Base-by-base conservation (phyloP, 805 yeast genomes). In the Candida takata region DNA sequence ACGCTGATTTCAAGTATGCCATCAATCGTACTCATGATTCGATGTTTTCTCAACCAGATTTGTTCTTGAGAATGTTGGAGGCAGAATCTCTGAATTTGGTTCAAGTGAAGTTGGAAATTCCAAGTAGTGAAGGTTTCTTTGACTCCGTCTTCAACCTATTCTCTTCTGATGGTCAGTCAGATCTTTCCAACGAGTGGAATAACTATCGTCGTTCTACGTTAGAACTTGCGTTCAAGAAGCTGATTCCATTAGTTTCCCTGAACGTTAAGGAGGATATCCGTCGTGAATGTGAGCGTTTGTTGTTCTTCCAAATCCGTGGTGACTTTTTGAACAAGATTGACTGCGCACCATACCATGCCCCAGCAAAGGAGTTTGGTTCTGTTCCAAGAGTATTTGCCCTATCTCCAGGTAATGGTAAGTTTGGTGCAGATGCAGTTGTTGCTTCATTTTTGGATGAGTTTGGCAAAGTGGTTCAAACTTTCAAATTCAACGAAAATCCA, bases 301-400 rank as follows among this genome's bases (percentile, higher is more conserved):
- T 92, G 30, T 78, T 78, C 34, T 70, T 67, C 39, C 79, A 79
- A 40, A 75, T 90, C 24, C 79, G 97, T 47, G 69, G 72, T 29
- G 65, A 72, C 20, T 82, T 90, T 51, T 65, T 75, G 55, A 68
- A 72, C 16, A 81, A 79, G 50, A 69, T 92, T 24, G 92, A 90
- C 56, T 97, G 88, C 64, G 95, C 97, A 3, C 97, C 99, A 23
- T 88, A 66, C 59, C 78, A 83, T 47, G 95, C 97, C 6, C 39
- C 38, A n/a, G 81, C 84, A 5, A 80, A 70, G 45, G 84, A 76
- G 29, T 69, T 73, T 40, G 95, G 97, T 30, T 83, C 95, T 5
- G 69, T 77, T 35, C 95, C 98, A 15, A 78, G 83, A 43, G 90
- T 86, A 0, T 64, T 92, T 44, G 77, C 95, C 0, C 51, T 92